Percentiles rank a stretch among this genome's conserved stretches.
These are phyloP conservation scores for Immersiella caudata DNA, from an alignment of 495 filamentous ascomycete species.

Conservation along the genomic window DNA sequence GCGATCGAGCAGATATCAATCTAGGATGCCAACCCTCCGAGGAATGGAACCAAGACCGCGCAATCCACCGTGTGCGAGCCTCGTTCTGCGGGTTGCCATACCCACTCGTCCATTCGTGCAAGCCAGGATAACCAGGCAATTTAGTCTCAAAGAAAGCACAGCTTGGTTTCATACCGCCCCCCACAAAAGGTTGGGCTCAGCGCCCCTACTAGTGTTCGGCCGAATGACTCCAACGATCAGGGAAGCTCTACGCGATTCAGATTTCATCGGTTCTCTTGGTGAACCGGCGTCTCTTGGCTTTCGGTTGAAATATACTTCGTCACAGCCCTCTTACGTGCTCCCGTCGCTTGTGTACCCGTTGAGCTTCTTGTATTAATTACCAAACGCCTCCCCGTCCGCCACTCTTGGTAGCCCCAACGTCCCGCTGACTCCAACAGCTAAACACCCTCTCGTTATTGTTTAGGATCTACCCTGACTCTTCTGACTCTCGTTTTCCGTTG, in stretches of 20 bases:
- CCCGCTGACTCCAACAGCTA: not conserved
- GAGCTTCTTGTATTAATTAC: constrained; percentile 19
- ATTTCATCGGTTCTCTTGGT: constrained; percentile 16
- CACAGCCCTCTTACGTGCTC: constrained; percentile 19
- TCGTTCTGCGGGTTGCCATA: constrained; percentile 34
- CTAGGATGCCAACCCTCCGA: constrained; percentile 35
- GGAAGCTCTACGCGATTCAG: constrained; percentile 21
- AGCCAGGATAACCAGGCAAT: constrained; percentile 24
- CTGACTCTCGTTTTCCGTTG: not conserved
- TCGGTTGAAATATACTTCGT: constrained; percentile 23
- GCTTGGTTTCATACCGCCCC: constrained; percentile 21
- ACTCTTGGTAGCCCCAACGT: not conserved
- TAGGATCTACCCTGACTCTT: not conserved
- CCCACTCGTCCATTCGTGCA: constrained; percentile 1
- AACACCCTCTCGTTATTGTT: not conserved
- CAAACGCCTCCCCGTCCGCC: constrained; percentile 3
- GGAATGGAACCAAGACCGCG: constrained; percentile 28
- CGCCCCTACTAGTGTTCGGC: constrained; percentile 18
- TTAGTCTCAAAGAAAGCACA: constrained; percentile 16
- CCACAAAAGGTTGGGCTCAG: constrained; percentile 21
- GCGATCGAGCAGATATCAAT: constrained; percentile 33
- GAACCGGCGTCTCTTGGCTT: constrained; percentile 14
- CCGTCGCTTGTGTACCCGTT: constrained; percentile 8
- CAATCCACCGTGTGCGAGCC: constrained; percentile 32
- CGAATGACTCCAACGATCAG: constrained; percentile 10